Conservation (phyloP, 306 rosid genomes). For the Ceratonia siliqua region DNA sequence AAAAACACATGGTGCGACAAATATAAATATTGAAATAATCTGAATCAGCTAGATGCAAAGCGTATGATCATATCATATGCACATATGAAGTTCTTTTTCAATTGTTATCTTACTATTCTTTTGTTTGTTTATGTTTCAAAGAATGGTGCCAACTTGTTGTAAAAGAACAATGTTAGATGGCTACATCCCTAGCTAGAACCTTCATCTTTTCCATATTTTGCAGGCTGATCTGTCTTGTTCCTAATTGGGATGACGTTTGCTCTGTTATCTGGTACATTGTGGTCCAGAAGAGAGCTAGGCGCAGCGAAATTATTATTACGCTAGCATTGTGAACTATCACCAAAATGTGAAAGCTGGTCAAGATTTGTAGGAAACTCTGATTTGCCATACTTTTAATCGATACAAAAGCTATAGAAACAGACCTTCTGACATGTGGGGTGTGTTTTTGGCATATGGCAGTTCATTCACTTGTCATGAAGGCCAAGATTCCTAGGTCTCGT, state of each 20-base stretch:
- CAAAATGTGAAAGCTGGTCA: conserved; percentile 36
- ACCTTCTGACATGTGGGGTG: conserved; percentile 50
- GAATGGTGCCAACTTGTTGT: conserved; percentile 43
- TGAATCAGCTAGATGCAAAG: too few relatives aligned
- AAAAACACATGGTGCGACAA: too few relatives aligned
- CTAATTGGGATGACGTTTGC: conserved; percentile 37
- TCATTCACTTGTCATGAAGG: conserved; percentile 44
- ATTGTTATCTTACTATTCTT: conserved; percentile 32
- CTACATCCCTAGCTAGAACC: conserved; percentile 39
- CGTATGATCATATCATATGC: too few relatives aligned
- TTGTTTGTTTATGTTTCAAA: conserved; percentile 45
- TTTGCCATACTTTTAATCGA: too few relatives aligned
- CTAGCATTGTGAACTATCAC: conserved; percentile 32
- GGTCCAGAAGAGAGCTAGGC: conserved; percentile 39
- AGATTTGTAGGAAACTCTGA: conserved; percentile 29
- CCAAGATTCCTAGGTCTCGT: conserved; percentile 37
- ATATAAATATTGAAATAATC: too few relatives aligned
- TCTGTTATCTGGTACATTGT: conserved; percentile 31
- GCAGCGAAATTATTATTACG: conserved; percentile 22
- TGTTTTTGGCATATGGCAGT: conserved; percentile 44
- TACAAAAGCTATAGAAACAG: too few relatives aligned
- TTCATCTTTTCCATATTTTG: conserved; percentile 34
- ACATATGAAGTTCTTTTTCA: conserved; percentile 39
- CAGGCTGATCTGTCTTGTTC: conserved; percentile 33
- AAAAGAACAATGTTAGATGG: conserved; percentile 34